Percentiles rank a stretch among this genome's conserved stretches.
Evolutionary conservation across 345 rosid species (phyloP).

Genomic region (Populus alba): DNA sequence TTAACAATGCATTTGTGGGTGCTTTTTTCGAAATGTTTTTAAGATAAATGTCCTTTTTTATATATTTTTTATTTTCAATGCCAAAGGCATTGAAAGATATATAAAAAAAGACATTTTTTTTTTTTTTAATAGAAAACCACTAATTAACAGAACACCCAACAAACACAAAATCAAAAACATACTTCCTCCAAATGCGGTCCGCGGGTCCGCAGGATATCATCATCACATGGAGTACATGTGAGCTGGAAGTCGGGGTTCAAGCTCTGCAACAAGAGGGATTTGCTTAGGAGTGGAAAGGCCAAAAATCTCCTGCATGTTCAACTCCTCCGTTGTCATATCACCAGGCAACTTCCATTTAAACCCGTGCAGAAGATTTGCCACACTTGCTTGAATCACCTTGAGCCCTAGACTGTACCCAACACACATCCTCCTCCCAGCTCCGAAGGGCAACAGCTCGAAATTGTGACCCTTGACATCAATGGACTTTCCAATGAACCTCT

Average conservation of each 20-base stretch:
- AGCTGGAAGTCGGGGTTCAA: constrained; percentile 43
- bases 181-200: too few species aligned
- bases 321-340: constrained; percentile 29
- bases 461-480: constrained; percentile 59
- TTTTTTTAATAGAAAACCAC: too few species aligned
- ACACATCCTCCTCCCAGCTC: constrained; percentile 70
- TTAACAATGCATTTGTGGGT: too few species aligned
- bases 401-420: constrained; percentile 58
- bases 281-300: constrained; percentile 54
- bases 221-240: constrained; percentile 30
- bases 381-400: constrained; percentile 49
- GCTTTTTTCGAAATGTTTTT: too few species aligned
- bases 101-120: too few species aligned
- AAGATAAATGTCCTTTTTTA: too few species aligned
- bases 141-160: too few species aligned
- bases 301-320: constrained; percentile 56
- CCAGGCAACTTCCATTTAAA: constrained; percentile 51
- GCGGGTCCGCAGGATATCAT: too few species aligned
- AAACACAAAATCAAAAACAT: too few species aligned
- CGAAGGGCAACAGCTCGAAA: constrained; percentile 57
- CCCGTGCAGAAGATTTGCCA: constrained; percentile 60
- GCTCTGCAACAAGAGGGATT: constrained; percentile 37
- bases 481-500: constrained; percentile 42
- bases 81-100: too few species aligned
- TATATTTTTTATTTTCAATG: too few species aligned